Conservation (phyloP, 768 basidiomycete genomes). For the Kwoniella sp. region DNA sequence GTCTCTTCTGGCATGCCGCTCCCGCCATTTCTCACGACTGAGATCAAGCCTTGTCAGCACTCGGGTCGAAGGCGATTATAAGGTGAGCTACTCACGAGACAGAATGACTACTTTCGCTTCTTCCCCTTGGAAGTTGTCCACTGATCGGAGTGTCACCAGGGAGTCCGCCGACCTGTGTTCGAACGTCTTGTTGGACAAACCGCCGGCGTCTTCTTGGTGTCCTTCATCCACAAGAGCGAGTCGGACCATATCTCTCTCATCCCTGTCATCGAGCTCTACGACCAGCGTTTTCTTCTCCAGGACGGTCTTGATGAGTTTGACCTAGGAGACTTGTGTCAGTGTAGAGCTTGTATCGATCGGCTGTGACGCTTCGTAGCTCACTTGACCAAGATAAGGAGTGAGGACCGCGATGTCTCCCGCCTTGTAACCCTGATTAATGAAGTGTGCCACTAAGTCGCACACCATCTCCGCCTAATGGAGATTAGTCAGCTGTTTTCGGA, state of each 20-base stretch:
- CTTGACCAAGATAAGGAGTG: slow-evolving; percentile 58
- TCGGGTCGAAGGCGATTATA: too few species aligned
- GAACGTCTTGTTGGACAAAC: slow-evolving; percentile 62
- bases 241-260: slow-evolving; percentile 65
- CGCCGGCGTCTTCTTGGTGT: slow-evolving; percentile 55
- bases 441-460: background rate
- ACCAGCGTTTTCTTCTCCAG: background rate
- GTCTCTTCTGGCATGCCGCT: slow-evolving; percentile 32
- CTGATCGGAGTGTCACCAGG: slow-evolving; percentile 70
- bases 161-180: slow-evolving; percentile 56
- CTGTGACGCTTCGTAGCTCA: slow-evolving; percentile 52
- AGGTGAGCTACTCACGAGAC: background rate
- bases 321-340: slow-evolving; percentile 52
- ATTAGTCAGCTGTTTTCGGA: background rate
- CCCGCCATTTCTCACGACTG: slow-evolving; percentile 72
- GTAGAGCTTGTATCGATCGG: slow-evolving; percentile 61
- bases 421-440: background rate
- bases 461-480: background rate
- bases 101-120: slow-evolving; percentile 59
- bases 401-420: background rate
- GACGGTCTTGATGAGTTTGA: slow-evolving; percentile 59
- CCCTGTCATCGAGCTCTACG: slow-evolving; percentile 70
- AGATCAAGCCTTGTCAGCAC: too few species aligned
- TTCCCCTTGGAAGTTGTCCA: slow-evolving; percentile 75
- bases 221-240: slow-evolving; percentile 56